These are phyloP conservation scores for Petrea volubilis DNA, from an alignment of 257 asterid genomes.

Conservation along the genomic window DNA sequence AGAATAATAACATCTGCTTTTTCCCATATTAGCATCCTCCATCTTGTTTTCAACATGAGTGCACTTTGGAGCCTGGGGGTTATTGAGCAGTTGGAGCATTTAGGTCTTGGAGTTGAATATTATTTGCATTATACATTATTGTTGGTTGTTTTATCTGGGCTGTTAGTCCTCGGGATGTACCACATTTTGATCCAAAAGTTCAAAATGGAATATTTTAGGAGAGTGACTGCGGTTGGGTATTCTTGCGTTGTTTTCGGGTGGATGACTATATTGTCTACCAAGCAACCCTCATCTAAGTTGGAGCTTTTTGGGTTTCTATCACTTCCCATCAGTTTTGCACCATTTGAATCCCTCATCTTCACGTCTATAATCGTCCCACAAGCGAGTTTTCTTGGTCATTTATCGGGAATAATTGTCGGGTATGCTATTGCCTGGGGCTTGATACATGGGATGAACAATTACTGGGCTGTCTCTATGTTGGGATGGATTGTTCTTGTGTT, in stretches of 20 bases:
- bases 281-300: slow-evolving; percentile 86
- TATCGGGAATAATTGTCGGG: slow-evolving; percentile 84
- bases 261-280: slow-evolving; percentile 91
- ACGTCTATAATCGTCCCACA: slow-evolving; percentile 96
- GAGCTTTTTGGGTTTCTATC: slow-evolving; percentile 93
- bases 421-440: slow-evolving; percentile 91
- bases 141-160: slow-evolving; percentile 76
- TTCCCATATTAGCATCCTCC: slow-evolving; percentile 90
- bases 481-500: slow-evolving; percentile 75
- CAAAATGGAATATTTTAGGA: slow-evolving; percentile 75
- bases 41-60: slow-evolving; percentile 92
- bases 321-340: slow-evolving; percentile 93
- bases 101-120: slow-evolving; percentile 81
- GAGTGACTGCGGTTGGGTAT: slow-evolving; percentile 97
- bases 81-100: slow-evolving; percentile 60
- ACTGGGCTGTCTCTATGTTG: slow-evolving; percentile 87
- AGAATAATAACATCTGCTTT: slow-evolving; percentile 87
- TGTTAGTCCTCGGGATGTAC: slow-evolving; percentile 75
- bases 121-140: slow-evolving; percentile 82
- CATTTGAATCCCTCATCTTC: slow-evolving; percentile 88
- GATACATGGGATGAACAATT: slow-evolving; percentile 90
- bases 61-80: slow-evolving; percentile 96
- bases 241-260: slow-evolving; percentile 99
- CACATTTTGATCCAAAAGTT: slow-evolving; percentile 78
- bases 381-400: slow-evolving; percentile 94